Base-by-base conservation (phyloP, 805 yeast genomes). In the Kluyveromyces nonfermentans region DNA sequence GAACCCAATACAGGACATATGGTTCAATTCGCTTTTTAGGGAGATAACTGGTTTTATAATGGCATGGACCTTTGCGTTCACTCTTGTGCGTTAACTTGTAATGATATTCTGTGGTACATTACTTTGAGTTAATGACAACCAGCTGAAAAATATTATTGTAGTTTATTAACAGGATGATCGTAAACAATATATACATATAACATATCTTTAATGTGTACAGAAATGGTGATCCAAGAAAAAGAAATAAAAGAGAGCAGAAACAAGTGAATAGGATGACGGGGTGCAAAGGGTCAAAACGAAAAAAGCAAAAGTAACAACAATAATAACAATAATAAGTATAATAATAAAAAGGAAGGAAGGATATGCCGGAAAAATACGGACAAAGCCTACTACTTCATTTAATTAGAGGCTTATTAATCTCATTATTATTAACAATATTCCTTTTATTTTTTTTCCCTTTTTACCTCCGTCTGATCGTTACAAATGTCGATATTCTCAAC, bases 31-130 rank as follows among this genome's bases (percentile, higher is more conserved):
- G 35, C 49, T 75, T 12, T 64, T 73, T 14, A 58, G 76, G 36
- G 77, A 74, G 33, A 47, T 76, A 25, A 69, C 79, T 10, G 73
- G 79, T 35, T 77, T 65, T 50, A 64, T 74, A 7, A 72, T 77
- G 72, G 70, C 77, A 53, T 77, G 83, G 83, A 75, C 81, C 40
- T 61, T 77, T 46, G 63, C 74, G 14, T 69, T 67, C 51, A 78
- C 77, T 1, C 51, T 75, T 43, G 72, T 74, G 7, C 65, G 60
- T 17, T 61, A 48, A 46, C n/a, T 3, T 14, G 4, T 25, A 25
- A 4, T 25, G 30, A 6, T 25, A 10, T 25, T 25, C 9, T 14
- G 14, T 25, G 12, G 12, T 25, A 25, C 14, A 14, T 10, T 25
- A 14, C 7, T 25, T 25, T 25, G 9, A 33, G n/a, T 18, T 33